These are phyloP conservation scores for Syzygium aqueum DNA, from an alignment of 345 rosid species.

Conservation along the genomic window DNA sequence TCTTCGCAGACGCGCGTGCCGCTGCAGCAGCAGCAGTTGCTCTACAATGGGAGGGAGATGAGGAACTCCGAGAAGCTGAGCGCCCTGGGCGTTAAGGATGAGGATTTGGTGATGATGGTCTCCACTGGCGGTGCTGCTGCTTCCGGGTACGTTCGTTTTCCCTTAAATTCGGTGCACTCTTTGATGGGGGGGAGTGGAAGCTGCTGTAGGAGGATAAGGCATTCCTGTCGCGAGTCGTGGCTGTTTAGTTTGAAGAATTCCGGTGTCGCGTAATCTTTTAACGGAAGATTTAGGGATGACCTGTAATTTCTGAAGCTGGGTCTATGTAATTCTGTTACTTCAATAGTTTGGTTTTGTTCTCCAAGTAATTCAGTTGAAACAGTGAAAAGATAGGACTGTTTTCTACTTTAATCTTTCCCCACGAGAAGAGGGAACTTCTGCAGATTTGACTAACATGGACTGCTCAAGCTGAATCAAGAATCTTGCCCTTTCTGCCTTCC, in stretches of 20 bases:
- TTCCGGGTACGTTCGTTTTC: constrained; percentile 28
- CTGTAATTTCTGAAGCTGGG: background rate
- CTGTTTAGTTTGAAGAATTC: background rate
- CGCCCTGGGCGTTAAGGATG: constrained; percentile 79
- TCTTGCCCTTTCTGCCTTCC: background rate
- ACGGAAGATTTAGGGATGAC: background rate
- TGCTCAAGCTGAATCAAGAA: background rate
- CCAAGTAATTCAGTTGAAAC: background rate
- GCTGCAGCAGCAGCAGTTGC: constrained; percentile 83
- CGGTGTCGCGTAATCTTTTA: background rate
- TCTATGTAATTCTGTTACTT: background rate
- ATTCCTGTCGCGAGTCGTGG: background rate
- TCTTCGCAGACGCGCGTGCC: constrained; percentile 63
- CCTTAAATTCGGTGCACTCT: background rate
- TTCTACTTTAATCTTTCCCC: background rate
- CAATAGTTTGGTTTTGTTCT: background rate
- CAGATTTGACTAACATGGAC: background rate
- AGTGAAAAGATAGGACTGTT: background rate
- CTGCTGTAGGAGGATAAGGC: background rate
- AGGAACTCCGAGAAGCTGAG: constrained; percentile 67
- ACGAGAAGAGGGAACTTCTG: background rate
- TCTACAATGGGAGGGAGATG: constrained; percentile 78
- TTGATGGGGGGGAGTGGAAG: background rate
- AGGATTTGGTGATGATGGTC: constrained; percentile 93
- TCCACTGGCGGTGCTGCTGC: constrained; percentile 27